Evolutionary conservation across 768 basidiomycete species (phyloP).

Genomic region (Nidula microcarpa): DNA sequence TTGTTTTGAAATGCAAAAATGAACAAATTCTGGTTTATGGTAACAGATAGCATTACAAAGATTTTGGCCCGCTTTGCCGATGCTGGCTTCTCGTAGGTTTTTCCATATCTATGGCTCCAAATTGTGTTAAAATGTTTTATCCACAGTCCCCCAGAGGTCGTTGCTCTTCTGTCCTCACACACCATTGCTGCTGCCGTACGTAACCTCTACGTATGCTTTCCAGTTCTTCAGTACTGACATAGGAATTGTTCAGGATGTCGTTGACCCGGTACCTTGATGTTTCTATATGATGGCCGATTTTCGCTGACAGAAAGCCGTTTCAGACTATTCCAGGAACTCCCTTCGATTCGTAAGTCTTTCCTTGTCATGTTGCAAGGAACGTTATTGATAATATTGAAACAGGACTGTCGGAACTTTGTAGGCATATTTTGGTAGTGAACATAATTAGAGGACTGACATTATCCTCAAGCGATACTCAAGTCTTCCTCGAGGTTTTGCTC

Average conservation of each 20-base stretch:
- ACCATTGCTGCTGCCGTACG: constrained; percentile 18
- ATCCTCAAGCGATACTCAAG: constrained; percentile 20
- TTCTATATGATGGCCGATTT: too few relatives aligned
- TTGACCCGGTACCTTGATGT: constrained; percentile 9
- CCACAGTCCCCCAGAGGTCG: constrained; percentile 12
- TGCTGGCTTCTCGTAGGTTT: constrained; percentile 13
- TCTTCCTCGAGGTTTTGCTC: constrained; percentile 30
- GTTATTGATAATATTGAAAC: neutral
- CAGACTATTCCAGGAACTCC: constrained; percentile 21
- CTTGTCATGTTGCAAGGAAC: too few relatives aligned
- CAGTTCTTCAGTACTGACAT: neutral
- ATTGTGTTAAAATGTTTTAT: neutral
- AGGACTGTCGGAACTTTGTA: constrained; percentile 21
- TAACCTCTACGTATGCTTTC: neutral
- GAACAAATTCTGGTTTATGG: neutral
- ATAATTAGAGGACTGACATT: too few relatives aligned
- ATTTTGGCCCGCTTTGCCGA: constrained; percentile 22
- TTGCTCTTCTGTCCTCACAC: constrained; percentile 19
- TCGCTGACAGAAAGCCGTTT: neutral
- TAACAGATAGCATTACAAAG: constrained; percentile 14
- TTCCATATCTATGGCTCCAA: neutral
- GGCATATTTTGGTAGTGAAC: too few relatives aligned
- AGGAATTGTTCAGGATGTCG: constrained; percentile 11
- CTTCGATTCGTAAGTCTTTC: constrained; percentile 24
- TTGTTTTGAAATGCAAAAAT: neutral